These are phyloP conservation scores for Alternaria panax DNA, from an alignment of 2,329 filamentous ascomycete genomes.

Conservation along the genomic window DNA sequence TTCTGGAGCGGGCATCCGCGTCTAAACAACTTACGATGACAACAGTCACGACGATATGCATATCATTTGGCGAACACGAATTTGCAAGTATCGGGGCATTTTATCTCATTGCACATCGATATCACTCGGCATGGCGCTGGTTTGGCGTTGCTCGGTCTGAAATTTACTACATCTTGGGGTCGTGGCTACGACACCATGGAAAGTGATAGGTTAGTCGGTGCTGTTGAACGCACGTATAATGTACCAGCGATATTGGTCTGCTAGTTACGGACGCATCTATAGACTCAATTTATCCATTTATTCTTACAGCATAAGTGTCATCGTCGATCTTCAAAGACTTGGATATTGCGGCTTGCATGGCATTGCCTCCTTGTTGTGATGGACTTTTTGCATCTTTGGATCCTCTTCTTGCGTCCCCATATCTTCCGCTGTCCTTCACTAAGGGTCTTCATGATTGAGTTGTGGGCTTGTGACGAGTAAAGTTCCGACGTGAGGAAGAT, in stretches of 20 bases:
- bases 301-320: not conserved
- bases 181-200: not conserved
- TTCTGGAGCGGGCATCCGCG: conserved; percentile 34
- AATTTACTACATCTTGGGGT: not conserved
- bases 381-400: too few relatives aligned
- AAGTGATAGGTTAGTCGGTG: not conserved
- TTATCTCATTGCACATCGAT: not conserved
- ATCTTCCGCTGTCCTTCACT: too few relatives aligned
- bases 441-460: too few relatives aligned
- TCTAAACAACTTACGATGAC: conserved; percentile 7
- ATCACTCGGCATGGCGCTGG: conserved; percentile 5
- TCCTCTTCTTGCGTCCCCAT: too few relatives aligned
- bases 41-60: not conserved
- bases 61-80: conserved; percentile 1
- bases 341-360: too few relatives aligned
- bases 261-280: not conserved
- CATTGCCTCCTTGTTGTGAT: too few relatives aligned
- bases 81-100: conserved; percentile 1
- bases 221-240: not conserved
- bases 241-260: not conserved
- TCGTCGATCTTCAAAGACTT: not conserved
- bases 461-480: too few relatives aligned
- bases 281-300: not conserved
- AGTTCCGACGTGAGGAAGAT: too few relatives aligned
- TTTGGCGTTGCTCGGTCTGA: conserved; percentile 5